phyloP scores from a whole-genome alignment of 495 filamentous ascomycete species.

The Sabuloglossum arenarium region DNA sequence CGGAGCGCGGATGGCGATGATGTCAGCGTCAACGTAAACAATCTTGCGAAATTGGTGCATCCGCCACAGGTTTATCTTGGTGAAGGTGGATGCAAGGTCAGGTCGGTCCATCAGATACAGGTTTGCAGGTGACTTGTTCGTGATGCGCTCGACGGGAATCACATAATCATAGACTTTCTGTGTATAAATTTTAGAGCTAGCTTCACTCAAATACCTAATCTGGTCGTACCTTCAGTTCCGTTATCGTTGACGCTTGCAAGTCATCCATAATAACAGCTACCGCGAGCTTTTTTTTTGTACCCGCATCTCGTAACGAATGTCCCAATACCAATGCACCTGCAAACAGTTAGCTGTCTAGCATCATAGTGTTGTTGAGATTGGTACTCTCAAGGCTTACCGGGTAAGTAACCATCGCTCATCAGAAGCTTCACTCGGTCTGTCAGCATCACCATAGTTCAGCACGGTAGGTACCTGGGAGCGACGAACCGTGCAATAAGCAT shows the following conservation, averaged over 20 bases:
- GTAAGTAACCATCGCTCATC: constrained; percentile 74
- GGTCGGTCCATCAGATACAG: constrained; percentile 78
- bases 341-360: constrained; percentile 9
- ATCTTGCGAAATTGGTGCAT: constrained; percentile 76
- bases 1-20: constrained; percentile 66
- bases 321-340: constrained; percentile 81
- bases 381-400: constrained; percentile 33
- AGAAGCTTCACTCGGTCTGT: constrained; percentile 41
- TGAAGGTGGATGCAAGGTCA: constrained; percentile 80
- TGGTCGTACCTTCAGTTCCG: constrained; percentile 47
- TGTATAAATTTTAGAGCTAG: constrained; percentile 4
- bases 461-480: neutral
- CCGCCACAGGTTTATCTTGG: constrained; percentile 90
- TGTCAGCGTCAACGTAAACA: constrained; percentile 82
- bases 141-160: constrained; percentile 61
- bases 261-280: constrained; percentile 62
- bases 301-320: constrained; percentile 83
- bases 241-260: constrained; percentile 47
- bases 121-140: constrained; percentile 57
- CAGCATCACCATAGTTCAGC: constrained; percentile 9
- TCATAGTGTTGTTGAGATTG: constrained; percentile 5
- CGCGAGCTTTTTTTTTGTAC: constrained; percentile 68
- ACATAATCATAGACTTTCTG: constrained; percentile 76
- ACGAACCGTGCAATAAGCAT: constrained; percentile 38
- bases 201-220: neutral